phyloP scores from a whole-genome alignment of 179 eudicot species.

The Silene noctiflora region DNA sequence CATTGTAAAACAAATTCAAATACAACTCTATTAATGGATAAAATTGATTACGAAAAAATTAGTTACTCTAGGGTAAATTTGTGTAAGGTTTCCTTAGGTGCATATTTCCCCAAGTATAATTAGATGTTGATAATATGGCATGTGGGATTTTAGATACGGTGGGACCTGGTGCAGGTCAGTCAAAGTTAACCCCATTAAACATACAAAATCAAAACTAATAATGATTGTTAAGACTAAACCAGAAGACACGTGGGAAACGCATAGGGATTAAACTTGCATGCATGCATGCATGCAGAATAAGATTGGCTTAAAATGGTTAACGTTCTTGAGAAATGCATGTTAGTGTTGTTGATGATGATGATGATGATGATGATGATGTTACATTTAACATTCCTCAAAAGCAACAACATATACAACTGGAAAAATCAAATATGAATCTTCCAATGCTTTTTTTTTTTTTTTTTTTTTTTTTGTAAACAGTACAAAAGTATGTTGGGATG shows the following conservation, averaged over 20 bases:
- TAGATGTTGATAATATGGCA: no score
- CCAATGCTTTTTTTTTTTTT: neutral
- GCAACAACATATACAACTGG: slow-evolving; percentile 30
- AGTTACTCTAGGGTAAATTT: no score
- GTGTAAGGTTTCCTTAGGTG: no score
- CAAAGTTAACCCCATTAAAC: slow-evolving; percentile 20
- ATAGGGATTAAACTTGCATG: slow-evolving; percentile 42
- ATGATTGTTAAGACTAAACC: slow-evolving; percentile 20
- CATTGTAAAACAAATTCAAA: no score
- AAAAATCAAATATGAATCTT: slow-evolving; percentile 21
- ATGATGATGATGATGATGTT: slow-evolving; percentile 30
- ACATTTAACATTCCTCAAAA: slow-evolving; percentile 32
- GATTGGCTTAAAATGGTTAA: slow-evolving; percentile 21
- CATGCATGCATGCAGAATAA: slow-evolving; percentile 38
- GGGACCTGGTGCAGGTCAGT: slow-evolving; percentile 33
- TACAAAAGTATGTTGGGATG: slow-evolving; percentile 34
- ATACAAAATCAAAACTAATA: slow-evolving; percentile 2
- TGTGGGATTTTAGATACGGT: slow-evolving; percentile 32
- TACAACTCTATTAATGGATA: no score
- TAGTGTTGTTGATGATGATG: slow-evolving; percentile 24
- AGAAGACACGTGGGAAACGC: slow-evolving; percentile 46
- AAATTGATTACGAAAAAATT: no score
- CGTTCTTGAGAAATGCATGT: slow-evolving; percentile 14
- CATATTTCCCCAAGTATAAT: no score
- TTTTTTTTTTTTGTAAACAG: neutral